Evolutionary conservation across 805 yeast genomes (phyloP), one percentile per base, ranked within the genome.

Genomic region (Kazachstania africana): DNA sequence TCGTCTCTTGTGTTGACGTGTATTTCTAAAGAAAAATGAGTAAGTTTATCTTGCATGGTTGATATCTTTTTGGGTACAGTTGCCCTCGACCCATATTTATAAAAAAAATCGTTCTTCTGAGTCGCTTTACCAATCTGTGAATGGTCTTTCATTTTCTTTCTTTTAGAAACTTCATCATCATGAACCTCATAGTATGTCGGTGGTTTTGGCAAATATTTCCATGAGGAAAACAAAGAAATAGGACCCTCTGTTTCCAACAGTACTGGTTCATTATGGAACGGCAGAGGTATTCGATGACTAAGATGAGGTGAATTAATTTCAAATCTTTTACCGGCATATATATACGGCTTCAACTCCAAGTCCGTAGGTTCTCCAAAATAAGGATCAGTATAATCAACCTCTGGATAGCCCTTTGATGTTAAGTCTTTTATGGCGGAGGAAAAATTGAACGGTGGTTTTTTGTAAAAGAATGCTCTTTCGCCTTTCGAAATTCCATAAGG

Each of bases 321-420:
- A 38, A 75, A 73, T 40, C 68, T 71, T 37, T 66, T 72, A 5
- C 85, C 87, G 1, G 87, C 87, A 53, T 72, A 76, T 1, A 70
- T 53, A 33, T 78, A 68, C 0, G 88, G 76, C 8, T 54, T 51
- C 5, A 52, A 44, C 2, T 71, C 76, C 5, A 68, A 57, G 42
- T 82, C 87, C 1, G 52, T 44, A 0, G 60, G 42, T 12, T 66
- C 63, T 17, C 75, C 66, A 42, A 72, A 87, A 40, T 57, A 72
- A 0, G 95, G 94, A 38, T 71, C 78, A 1, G 43, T 35, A 46
- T 78, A 77, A 10, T 72, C 65, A 10, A 71, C 53, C 39, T 67
- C 63, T 3, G 79, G 65, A 10, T 66, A 42, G 0, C 75, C 76
- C 16, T 48, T 40, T 1, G 50, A 50, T 20, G 67, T 72, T 19